Evolutionary conservation across 768 basidiomycete genomes (phyloP).

Genomic region (Suillus clintonianus): DNA sequence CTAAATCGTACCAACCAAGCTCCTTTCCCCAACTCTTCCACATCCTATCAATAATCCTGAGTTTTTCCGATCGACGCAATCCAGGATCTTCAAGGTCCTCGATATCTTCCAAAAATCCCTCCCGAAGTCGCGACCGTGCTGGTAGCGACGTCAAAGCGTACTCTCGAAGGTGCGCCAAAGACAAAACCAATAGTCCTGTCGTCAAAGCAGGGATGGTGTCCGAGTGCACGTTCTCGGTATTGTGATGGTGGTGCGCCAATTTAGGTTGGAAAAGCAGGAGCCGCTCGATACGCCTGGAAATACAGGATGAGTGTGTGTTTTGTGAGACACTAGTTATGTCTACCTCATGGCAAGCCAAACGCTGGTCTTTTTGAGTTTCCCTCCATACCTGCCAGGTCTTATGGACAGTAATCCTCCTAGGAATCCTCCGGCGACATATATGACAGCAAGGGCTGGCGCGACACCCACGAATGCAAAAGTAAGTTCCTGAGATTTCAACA

Average conservation of each 20-base stretch:
- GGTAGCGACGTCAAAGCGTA: conserved; percentile 65
- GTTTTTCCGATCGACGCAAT: conserved; percentile 69
- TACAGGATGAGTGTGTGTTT: conserved; percentile 8
- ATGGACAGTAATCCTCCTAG: conserved; percentile 51
- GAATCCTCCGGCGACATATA: conserved; percentile 67
- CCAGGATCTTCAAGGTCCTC: conserved; percentile 76
- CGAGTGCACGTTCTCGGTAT: conserved; percentile 9
- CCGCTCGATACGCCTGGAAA: conserved; percentile 62
- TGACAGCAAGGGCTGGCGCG: conserved; percentile 81
- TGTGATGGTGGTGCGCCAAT: conserved; percentile 16
- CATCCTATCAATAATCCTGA: conserved; percentile 80
- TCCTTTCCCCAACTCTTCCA: conserved; percentile 82
- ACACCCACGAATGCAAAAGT: conserved; percentile 98
- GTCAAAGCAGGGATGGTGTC: conserved; percentile 52
- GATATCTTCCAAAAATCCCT: conserved; percentile 86
- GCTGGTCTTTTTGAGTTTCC: conserved; percentile 49
- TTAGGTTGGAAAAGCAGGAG: conserved; percentile 56
- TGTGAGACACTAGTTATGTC: not conserved
- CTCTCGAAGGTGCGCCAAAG: conserved; percentile 62
- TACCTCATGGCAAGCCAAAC: conserved; percentile 76
- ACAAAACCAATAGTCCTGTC: conserved; percentile 72
- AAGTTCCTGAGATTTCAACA: conserved; percentile 91
- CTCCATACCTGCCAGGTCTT: conserved; percentile 58
- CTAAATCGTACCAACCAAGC: conserved; percentile 58
- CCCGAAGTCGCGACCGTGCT: conserved; percentile 57